A percentile compares a stretch with the other conserved stretches of the same genome.
These are phyloP conservation scores for Didymella lethalis DNA, from an alignment of 2,329 filamentous ascomycete species.

Conservation along the genomic window DNA sequence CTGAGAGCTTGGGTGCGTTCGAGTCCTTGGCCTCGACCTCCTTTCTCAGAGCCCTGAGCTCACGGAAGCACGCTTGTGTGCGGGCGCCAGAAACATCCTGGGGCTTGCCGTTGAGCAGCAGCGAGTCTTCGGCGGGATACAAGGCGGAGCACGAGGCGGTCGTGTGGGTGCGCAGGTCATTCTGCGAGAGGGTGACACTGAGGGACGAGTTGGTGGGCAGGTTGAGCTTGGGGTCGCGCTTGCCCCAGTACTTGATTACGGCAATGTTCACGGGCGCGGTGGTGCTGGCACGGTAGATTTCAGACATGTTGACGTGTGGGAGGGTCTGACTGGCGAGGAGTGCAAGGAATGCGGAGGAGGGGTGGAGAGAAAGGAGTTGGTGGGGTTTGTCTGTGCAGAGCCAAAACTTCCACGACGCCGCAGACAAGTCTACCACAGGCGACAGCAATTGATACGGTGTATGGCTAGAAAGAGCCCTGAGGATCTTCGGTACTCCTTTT, in stretches of 20 bases:
- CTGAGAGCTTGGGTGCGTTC: conserved; percentile 81
- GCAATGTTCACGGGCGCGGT: conserved; percentile 98
- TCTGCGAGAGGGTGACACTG: conserved; percentile 93
- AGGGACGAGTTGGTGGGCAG: conserved; percentile 98
- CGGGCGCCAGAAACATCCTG: conserved; percentile 88
- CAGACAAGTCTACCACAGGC: not conserved
- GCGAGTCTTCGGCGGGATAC: conserved; percentile 72
- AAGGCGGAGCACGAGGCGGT: conserved; percentile 86
- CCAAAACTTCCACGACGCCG: conserved; percentile 19
- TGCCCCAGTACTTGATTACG: conserved; percentile 99
- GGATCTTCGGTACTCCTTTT: conserved; percentile 7
- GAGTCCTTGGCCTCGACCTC: conserved; percentile 75
- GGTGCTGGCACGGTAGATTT: conserved; percentile 88
- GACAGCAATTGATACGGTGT: not conserved
- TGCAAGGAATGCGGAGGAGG: conserved; percentile 10
- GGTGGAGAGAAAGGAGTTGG: conserved; percentile 25
- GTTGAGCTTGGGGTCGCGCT: conserved; percentile 91
- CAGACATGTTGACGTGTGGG: conserved; percentile 48
- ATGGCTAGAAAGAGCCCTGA: not conserved
- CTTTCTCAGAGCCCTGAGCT: conserved; percentile 79
- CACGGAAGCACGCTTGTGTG: conserved; percentile 92
- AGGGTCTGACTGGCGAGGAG: conserved; percentile 9
- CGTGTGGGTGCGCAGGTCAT: conserved; percentile 92
- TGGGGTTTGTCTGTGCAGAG: conserved; percentile 42
- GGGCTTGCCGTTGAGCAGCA: conserved; percentile 81